Percentiles rank a stretch among this genome's conserved stretches.
Conservation (phyloP, 805 yeast species). For the Wickerhamiella bombiphila region DNA sequence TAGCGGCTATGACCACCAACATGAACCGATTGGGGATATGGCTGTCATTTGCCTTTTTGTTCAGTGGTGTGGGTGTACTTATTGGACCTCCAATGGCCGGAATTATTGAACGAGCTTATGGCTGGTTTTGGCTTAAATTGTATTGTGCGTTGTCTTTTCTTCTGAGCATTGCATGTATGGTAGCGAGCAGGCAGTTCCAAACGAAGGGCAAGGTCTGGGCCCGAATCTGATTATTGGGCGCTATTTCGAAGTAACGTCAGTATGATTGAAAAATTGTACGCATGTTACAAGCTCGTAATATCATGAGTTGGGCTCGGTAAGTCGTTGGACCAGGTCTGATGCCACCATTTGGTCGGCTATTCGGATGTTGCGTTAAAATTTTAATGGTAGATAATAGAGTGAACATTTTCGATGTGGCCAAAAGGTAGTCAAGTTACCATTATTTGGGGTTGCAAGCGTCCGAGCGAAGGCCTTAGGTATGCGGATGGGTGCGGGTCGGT, state of each 20-base stretch:
- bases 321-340: too few species aligned
- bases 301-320: too few species aligned
- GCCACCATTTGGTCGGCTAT: too few species aligned
- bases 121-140: conserved; percentile 15
- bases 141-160: conserved; percentile 5
- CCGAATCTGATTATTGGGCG: background rate
- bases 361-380: too few species aligned
- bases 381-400: too few species aligned
- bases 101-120: conserved; percentile 13
- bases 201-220: conserved; percentile 2
- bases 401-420: too few species aligned
- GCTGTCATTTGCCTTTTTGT: conserved; percentile 49
- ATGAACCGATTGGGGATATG: conserved; percentile 20
- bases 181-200: background rate
- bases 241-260: background rate
- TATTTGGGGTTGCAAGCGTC: too few species aligned
- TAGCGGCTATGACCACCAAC: conserved; percentile 20
- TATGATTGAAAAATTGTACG: background rate
- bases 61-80: conserved; percentile 36
- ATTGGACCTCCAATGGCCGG: conserved; percentile 24
- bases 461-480: too few species aligned
- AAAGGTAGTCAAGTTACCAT: too few species aligned
- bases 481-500: too few species aligned
- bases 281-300: too few species aligned
- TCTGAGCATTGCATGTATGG: background rate